These are phyloP conservation scores for Phenoliferia sp. DNA, from an alignment of 1,284 basidiomycete species.

Conservation along the genomic window DNA sequence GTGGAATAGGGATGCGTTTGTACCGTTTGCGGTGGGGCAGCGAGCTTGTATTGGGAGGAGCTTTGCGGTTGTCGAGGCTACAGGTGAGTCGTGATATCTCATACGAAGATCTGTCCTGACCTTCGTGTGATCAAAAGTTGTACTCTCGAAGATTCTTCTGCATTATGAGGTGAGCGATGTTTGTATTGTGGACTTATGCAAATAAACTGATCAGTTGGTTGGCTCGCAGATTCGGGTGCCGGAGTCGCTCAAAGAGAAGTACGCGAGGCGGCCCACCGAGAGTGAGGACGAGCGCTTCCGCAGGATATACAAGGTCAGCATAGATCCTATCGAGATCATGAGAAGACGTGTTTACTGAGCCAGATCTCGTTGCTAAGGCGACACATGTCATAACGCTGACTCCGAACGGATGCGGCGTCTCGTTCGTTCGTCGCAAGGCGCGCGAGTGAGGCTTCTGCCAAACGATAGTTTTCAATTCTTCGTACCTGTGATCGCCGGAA, in stretches of 20 bases:
- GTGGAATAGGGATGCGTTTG: slow-evolving; percentile 27
- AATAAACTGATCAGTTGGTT: too few species aligned
- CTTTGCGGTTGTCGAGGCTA: neutral
- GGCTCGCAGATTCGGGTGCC: neutral
- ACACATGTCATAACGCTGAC: neutral
- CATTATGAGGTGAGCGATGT: neutral
- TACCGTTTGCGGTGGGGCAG: slow-evolving; percentile 20
- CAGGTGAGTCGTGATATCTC: neutral
- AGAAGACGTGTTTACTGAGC: neutral
- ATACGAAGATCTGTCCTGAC: neutral
- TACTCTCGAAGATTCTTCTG: neutral
- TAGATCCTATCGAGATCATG: neutral
- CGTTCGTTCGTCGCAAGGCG: neutral
- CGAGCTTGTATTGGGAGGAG: neutral
- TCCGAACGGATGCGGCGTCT: neutral
- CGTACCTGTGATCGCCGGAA: too few species aligned
- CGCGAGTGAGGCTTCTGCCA: too few species aligned
- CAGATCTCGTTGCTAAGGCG: neutral
- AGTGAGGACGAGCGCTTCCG: neutral
- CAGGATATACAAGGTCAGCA: neutral
- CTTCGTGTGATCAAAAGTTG: neutral
- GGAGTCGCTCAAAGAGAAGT: neutral
- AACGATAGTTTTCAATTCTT: too few species aligned
- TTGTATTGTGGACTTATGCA: too few species aligned
- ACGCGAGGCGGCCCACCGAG: neutral